Evolutionary conservation across 768 basidiomycete genomes (phyloP).

Genomic region (Mycena pura): DNA sequence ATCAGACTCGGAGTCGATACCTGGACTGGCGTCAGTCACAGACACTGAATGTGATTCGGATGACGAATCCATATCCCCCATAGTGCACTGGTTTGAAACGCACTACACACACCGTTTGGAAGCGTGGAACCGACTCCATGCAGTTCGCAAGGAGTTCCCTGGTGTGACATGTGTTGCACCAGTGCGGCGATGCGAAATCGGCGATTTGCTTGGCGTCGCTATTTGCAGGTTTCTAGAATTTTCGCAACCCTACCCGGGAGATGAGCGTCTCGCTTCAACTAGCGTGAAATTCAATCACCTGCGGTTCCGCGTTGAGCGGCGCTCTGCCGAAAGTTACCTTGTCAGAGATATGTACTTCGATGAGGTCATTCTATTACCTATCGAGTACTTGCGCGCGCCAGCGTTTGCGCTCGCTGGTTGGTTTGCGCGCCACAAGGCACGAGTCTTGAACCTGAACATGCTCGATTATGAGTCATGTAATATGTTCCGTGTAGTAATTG

Average conservation of each 20-base stretch:
- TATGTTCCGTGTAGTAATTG: too few relatives aligned
- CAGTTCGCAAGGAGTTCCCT: not conserved
- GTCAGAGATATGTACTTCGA: not conserved
- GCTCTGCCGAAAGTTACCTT: not conserved
- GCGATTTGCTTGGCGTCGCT: not conserved
- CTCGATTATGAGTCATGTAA: not conserved
- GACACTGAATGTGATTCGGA: too few relatives aligned
- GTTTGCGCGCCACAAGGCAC: not conserved
- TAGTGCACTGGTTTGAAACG: too few relatives aligned
- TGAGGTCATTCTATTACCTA: not conserved
- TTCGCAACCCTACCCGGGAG: slow-evolving; percentile 1
- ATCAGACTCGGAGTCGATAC: too few relatives aligned
- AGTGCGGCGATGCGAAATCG: not conserved
- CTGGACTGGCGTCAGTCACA: too few relatives aligned
- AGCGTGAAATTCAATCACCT: not conserved
- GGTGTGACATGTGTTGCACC: too few relatives aligned
- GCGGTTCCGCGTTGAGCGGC: not conserved
- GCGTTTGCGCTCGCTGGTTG: not conserved
- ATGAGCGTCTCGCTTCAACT: not conserved
- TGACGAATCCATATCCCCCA: too few relatives aligned
- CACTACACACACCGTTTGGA: too few relatives aligned
- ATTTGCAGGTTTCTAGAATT: not conserved
- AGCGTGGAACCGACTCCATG: too few relatives aligned
- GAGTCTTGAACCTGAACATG: too few relatives aligned
- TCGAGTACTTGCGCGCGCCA: not conserved